Conservation (phyloP, 768 basidiomycete species). For the Cytidiella melzeri region DNA sequence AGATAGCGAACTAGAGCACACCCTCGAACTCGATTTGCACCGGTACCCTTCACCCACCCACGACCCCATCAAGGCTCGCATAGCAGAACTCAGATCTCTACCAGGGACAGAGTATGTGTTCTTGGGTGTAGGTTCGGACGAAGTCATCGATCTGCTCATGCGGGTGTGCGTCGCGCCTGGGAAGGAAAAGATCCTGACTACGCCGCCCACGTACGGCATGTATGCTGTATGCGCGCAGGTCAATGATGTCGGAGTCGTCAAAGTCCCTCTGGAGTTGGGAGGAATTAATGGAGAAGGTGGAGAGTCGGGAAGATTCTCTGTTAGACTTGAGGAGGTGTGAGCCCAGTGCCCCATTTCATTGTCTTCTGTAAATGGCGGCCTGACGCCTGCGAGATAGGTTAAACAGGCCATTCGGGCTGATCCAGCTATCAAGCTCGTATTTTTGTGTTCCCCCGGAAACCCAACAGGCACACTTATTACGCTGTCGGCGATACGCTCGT, state of each 20-base stretch:
- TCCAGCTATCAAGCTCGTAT: conserved; percentile 81
- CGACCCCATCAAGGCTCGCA: conserved; percentile 65
- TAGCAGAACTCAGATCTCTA: conserved; percentile 68
- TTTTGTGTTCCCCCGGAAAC: conserved; percentile 96
- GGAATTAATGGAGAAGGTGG: conserved; percentile 68
- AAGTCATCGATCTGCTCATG: conserved; percentile 92
- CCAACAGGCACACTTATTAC: conserved; percentile 88
- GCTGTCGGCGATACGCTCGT: conserved; percentile 53
- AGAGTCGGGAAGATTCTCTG: conserved; percentile 62
- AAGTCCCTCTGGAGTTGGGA: conserved; percentile 61
- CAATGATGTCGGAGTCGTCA: conserved; percentile 83
- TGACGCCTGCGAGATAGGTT: conserved; percentile 38
- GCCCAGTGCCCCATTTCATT: not conserved
- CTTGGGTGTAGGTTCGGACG: conserved; percentile 95
- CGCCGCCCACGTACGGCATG: conserved; percentile 98
- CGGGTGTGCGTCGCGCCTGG: conserved; percentile 79
- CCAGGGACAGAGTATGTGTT: conserved; percentile 64
- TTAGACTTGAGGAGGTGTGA: conserved; percentile 68
- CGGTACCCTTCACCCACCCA: conserved; percentile 95
- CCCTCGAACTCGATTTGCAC: conserved; percentile 56
- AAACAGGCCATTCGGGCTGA: conserved; percentile 64
- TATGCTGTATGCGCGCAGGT: conserved; percentile 92
- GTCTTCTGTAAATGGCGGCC: not conserved
- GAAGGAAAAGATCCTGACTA: conserved; percentile 77
- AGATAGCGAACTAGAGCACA: conserved; percentile 30